Evolutionary conservation across 371 early-diverging fungal genomes (phyloP).

Genomic region (Rhizopus delemar): DNA sequence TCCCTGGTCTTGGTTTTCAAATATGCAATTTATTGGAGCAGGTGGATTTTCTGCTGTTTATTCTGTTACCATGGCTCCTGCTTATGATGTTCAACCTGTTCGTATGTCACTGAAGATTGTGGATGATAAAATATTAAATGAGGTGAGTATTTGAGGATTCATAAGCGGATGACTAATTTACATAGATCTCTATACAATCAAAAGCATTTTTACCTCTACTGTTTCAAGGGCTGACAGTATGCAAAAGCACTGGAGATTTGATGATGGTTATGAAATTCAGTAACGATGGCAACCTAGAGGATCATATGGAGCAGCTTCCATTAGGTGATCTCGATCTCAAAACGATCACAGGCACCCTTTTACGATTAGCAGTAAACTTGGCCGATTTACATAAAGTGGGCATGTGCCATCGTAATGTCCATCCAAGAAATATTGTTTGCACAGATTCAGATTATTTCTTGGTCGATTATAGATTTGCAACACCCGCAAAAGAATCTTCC

Average conservation of each 20-base stretch:
- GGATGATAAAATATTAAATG: slow-evolving; percentile 49
- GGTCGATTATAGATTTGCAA: slow-evolving; percentile 53
- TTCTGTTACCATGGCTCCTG: slow-evolving; percentile 35
- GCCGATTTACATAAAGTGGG: slow-evolving; percentile 47
- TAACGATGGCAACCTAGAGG: slow-evolving; percentile 50
- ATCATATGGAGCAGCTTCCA: slow-evolving; percentile 47
- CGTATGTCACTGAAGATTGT: slow-evolving; percentile 47
- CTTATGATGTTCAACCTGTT: slow-evolving; percentile 42
- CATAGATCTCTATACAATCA: slow-evolving; percentile 50
- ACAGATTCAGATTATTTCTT: slow-evolving; percentile 52
- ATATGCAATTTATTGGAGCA: slow-evolving; percentile 53
- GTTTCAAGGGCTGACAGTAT: slow-evolving; percentile 52
- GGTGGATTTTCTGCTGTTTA: slow-evolving; percentile 56
- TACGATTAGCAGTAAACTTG: slow-evolving; percentile 41
- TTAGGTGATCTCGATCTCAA: slow-evolving; percentile 49
- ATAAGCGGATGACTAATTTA: background rate
- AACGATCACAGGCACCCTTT: slow-evolving; percentile 49
- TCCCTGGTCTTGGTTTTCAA: slow-evolving; percentile 51
- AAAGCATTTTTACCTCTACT: slow-evolving; percentile 48
- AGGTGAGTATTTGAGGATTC: slow-evolving; percentile 21
- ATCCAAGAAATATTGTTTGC: slow-evolving; percentile 48
- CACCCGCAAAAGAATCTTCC: slow-evolving; percentile 41
- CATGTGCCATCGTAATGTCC: slow-evolving; percentile 50
- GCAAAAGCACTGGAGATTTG: slow-evolving; percentile 50
- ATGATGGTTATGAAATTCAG: slow-evolving; percentile 57